A percentile compares a stretch with the other conserved stretches of the same genome.
Evolutionary conservation across 441 rosid genomes (phyloP).

Genomic region (Erodium chrysanthum): DNA sequence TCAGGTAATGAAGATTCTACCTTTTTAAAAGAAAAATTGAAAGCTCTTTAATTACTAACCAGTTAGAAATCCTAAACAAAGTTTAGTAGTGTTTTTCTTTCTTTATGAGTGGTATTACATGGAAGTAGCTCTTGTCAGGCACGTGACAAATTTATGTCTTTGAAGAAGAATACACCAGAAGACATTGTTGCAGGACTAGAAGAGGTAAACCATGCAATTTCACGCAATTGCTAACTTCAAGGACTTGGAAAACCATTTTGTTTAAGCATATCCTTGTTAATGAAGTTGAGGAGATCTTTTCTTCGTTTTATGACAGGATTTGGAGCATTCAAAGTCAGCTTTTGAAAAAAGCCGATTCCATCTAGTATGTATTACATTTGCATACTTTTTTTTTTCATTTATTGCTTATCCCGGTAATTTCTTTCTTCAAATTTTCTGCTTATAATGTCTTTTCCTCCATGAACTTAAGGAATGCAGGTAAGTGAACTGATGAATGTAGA

Average conservation of each 20-base stretch:
- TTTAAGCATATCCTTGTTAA: conserved; percentile 4
- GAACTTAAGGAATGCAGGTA: conserved; percentile 72
- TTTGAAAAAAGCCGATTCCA: conserved; percentile 88
- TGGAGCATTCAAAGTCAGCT: conserved; percentile 76
- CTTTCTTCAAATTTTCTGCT: conserved; percentile 12
- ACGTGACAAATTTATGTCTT: conserved; percentile 75
- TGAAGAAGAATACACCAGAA: conserved; percentile 68
- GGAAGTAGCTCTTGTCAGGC: conserved; percentile 36
- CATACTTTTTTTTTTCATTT: conserved; percentile 6
- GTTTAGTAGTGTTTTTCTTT: neutral
- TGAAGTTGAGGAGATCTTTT: neutral
- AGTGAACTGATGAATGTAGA: conserved; percentile 65
- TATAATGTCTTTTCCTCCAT: conserved; percentile 24
- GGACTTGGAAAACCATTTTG: neutral
- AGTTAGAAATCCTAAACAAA: neutral
- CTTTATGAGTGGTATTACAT: neutral
- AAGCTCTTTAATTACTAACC: neutral
- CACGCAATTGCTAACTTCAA: conserved; percentile 5
- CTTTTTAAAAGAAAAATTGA: neutral
- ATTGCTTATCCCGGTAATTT: conserved; percentile 7
- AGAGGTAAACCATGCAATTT: conserved; percentile 45
- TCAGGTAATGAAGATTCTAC: conserved; percentile 45
- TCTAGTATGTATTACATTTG: conserved; percentile 45
- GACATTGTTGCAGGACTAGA: conserved; percentile 74
- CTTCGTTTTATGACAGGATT: conserved; percentile 43